phyloP scores from a whole-genome alignment of 2,329 filamentous ascomycete genomes.

The Tolypocladium ophioglossoides region DNA sequence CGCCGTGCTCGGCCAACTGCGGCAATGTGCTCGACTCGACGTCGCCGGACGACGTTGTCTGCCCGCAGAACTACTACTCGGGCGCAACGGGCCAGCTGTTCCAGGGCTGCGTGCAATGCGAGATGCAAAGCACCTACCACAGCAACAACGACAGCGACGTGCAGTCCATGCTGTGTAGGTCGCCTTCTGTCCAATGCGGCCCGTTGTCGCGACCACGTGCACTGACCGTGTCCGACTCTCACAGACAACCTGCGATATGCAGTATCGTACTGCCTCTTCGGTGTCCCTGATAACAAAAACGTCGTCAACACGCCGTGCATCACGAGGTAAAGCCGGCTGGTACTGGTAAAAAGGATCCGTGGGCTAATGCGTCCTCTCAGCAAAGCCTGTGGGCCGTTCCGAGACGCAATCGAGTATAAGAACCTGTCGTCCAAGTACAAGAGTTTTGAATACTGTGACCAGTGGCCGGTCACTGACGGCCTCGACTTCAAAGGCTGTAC shows the following conservation, averaged over 20 bases:
- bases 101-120: constrained; percentile 40
- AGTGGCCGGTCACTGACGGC: constrained; percentile 30
- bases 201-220: neutral
- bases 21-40: constrained; percentile 42
- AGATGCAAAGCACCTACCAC: constrained; percentile 38
- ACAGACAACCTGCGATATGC: constrained; percentile 51
- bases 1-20: constrained; percentile 39
- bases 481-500: constrained; percentile 29
- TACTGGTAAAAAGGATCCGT: neutral
- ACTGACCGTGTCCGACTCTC: constrained; percentile 5
- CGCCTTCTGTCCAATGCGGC: neutral
- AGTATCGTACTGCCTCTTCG: constrained; percentile 44
- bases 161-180: constrained; percentile 44
- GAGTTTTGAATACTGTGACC: constrained; percentile 43
- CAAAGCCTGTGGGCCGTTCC: constrained; percentile 40
- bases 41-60: constrained; percentile 35
- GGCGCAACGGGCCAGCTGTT: constrained; percentile 36
- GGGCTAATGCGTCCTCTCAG: constrained; percentile 17
- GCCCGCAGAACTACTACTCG: constrained; percentile 28
- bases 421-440: constrained; percentile 35
- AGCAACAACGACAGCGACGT: constrained; percentile 37
- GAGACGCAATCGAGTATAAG: constrained; percentile 34
- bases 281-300: constrained; percentile 30
- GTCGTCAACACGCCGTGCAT: constrained; percentile 35
- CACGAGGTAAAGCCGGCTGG: constrained; percentile 31